phyloP scores from a whole-genome alignment of 352 stramenopile species.

The Globisporangium parvum region DNA sequence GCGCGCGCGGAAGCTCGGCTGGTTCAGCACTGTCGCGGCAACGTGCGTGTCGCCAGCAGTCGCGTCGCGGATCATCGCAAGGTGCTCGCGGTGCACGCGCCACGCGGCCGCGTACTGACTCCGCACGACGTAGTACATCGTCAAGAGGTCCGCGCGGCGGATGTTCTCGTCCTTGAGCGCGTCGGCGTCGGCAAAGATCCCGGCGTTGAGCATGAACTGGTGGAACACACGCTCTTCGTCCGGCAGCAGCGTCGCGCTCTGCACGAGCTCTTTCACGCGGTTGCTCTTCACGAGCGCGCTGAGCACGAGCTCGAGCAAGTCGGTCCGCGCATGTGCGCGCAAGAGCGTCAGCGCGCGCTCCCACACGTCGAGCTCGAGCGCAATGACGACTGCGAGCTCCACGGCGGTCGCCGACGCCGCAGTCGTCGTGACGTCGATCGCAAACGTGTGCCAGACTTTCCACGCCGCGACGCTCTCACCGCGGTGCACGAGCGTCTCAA shows the following conservation, averaged over 20 bases:
- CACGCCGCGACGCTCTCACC: constrained; percentile 69
- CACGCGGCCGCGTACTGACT: constrained; percentile 70
- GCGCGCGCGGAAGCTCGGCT: constrained; percentile 61
- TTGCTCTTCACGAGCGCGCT: constrained; percentile 69
- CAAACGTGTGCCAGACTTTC: constrained; percentile 84
- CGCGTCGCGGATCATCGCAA: constrained; percentile 60
- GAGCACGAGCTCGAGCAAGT: constrained; percentile 60
- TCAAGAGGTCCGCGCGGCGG: constrained; percentile 66
- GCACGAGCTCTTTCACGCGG: constrained; percentile 69
- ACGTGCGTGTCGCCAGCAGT: constrained; percentile 60
- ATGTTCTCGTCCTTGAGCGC: constrained; percentile 63
- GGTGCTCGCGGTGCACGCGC: constrained; percentile 68
- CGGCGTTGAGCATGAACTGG: constrained; percentile 68
- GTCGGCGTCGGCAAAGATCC: constrained; percentile 36
- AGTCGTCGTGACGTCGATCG: constrained; percentile 44
- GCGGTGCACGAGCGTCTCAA: constrained; percentile 73
- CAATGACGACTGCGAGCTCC: constrained; percentile 72
- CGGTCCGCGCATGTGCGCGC: constrained; percentile 43
- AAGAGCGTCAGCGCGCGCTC: constrained; percentile 61
- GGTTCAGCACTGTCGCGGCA: constrained; percentile 44
- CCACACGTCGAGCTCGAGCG: constrained; percentile 70
- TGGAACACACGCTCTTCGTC: constrained; percentile 60
- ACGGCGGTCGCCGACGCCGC: constrained; percentile 30
- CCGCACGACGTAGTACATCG: constrained; percentile 81
- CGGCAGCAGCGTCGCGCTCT: constrained; percentile 43